Evolutionary conservation across 2,329 filamentous ascomycete genomes (phyloP).

Genomic region (Aspergillus quadrilineatus): DNA sequence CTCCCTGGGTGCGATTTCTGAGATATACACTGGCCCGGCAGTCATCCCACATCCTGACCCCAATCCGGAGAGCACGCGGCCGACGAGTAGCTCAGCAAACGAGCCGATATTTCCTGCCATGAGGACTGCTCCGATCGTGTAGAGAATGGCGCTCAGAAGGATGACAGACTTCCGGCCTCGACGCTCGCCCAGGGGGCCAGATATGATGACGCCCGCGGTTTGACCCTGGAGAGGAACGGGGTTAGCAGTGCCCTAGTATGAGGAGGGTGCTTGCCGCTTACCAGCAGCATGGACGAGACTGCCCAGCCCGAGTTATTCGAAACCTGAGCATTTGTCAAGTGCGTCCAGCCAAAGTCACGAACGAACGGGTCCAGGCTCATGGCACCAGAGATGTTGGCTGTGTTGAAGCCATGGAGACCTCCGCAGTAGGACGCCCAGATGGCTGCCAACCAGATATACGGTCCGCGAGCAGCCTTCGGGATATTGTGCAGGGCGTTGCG

Average conservation of each 20-base stretch:
- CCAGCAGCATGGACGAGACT: slow-evolving; percentile 23
- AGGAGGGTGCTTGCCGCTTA: background rate
- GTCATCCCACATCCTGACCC: slow-evolving; percentile 22
- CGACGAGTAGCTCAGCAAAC: slow-evolving; percentile 17
- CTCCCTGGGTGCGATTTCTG: slow-evolving; percentile 72
- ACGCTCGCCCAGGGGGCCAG: slow-evolving; percentile 20
- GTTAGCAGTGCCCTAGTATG: background rate
- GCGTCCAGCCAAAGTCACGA: slow-evolving; percentile 19
- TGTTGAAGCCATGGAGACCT: slow-evolving; percentile 25
- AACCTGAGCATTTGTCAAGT: slow-evolving; percentile 5
- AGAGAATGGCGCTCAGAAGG: slow-evolving; percentile 18
- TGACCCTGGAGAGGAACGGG: slow-evolving; percentile 10
- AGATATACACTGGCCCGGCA: slow-evolving; percentile 78
- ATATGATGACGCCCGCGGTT: slow-evolving; percentile 18
- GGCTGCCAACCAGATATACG: slow-evolving; percentile 21
- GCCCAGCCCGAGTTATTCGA: slow-evolving; percentile 23
- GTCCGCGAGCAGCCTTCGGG: slow-evolving; percentile 12
- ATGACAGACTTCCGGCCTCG: slow-evolving; percentile 22
- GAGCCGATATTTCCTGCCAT: slow-evolving; percentile 24
- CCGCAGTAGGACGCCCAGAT: slow-evolving; percentile 24
- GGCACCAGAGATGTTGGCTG: slow-evolving; percentile 24
- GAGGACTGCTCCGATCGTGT: slow-evolving; percentile 21
- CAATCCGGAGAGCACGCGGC: slow-evolving; percentile 20
- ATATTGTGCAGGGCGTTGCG: slow-evolving; percentile 20
- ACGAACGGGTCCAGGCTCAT: slow-evolving; percentile 23